phyloP scores from a whole-genome alignment of 805 yeast species.

The Ogataea paradorogensis region DNA sequence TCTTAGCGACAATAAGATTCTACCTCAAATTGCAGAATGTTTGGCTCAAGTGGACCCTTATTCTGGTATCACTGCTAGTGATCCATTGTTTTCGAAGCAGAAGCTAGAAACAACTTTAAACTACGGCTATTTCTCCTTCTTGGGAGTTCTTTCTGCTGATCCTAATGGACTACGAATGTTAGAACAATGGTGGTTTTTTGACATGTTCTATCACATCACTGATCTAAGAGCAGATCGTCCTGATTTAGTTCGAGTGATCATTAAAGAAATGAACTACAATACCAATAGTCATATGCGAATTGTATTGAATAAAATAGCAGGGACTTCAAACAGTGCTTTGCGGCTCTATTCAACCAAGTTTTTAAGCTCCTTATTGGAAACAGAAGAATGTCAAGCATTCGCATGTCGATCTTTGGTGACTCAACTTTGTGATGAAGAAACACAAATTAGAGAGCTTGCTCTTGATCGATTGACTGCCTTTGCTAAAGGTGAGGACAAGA shows the following conservation, averaged over 20 bases:
- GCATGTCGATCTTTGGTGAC: slow-evolving; percentile 55
- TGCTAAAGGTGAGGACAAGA: slow-evolving; percentile 44
- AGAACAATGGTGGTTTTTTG: slow-evolving; percentile 82
- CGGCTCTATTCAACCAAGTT: slow-evolving; percentile 56
- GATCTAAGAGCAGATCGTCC: slow-evolving; percentile 51
- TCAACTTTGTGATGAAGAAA: slow-evolving; percentile 66
- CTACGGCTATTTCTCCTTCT: slow-evolving; percentile 71
- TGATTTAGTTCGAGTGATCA: slow-evolving; percentile 52
- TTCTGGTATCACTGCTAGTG: slow-evolving; percentile 69
- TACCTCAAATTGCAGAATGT: slow-evolving; percentile 88
- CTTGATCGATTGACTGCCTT: slow-evolving; percentile 52
- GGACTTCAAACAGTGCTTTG: slow-evolving; percentile 48
- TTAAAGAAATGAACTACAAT: slow-evolving; percentile 60
- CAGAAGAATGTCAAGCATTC: slow-evolving; percentile 39
- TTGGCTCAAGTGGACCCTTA: slow-evolving; percentile 80
- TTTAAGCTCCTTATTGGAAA: slow-evolving; percentile 41
- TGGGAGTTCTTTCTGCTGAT: slow-evolving; percentile 67
- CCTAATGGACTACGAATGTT: slow-evolving; percentile 64
- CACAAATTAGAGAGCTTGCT: slow-evolving; percentile 53
- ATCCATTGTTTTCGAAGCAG: slow-evolving; percentile 65
- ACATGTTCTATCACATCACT: slow-evolving; percentile 70
- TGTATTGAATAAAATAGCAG: slow-evolving; percentile 61
- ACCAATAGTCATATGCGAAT: slow-evolving; percentile 60
- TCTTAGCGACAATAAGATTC: slow-evolving; percentile 66
- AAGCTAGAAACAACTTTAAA: slow-evolving; percentile 64